Base-by-base conservation (phyloP, 495 filamentous ascomycete species). In the Xylaria flabelliformis region DNA sequence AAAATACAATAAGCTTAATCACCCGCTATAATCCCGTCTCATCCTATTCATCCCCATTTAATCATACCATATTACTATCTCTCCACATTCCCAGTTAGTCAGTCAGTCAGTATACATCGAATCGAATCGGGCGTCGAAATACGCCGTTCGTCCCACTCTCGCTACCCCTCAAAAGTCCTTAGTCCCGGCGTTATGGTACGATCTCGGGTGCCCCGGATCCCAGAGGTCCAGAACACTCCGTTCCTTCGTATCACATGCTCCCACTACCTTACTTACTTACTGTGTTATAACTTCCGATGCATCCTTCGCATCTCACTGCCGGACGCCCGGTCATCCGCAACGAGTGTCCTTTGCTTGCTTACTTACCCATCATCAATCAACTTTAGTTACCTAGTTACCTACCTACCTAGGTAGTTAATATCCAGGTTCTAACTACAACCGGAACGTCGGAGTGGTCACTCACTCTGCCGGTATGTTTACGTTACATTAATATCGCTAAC, bases 141-240 rank as follows among this genome's bases (percentile, higher is more conserved):
- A 17, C 4, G 17, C 29, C 53, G 4, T 56, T 55, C 24, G 21
- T 29, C 51, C 51, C 24, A 29, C 24, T 15, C 51, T 32, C 29
- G 8, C 5, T 32, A 13, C 21, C 53, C 26, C 55, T 15, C 17
- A 41, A 39, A 42, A 39, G 29, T 10, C 39, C 8, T 36, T 44
- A 44, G n/a, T 42, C 61, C 61, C 61, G 61, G 39, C 9, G 61
- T 4, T 42, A 64, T 29, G 61, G 61, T 64, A 29, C 59, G 36
- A 39, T 39, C 42, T 63, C 61, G 61, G 61, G 39, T 64, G 61
- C 3, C 21, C 19, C 39, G 61, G 61, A 29, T 42, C 34, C 34
- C 1, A 39, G 17, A 21, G 10, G 34, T 21, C 58, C 53, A 56
- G 53, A 39, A n/a, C 58, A 39, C 10, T 12, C 29, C 58, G 26